A percentile compares a stretch with the other conserved stretches of the same genome.
Conservation (phyloP, 345 rosid genomes). For the Chamaenerion angustifolium region DNA sequence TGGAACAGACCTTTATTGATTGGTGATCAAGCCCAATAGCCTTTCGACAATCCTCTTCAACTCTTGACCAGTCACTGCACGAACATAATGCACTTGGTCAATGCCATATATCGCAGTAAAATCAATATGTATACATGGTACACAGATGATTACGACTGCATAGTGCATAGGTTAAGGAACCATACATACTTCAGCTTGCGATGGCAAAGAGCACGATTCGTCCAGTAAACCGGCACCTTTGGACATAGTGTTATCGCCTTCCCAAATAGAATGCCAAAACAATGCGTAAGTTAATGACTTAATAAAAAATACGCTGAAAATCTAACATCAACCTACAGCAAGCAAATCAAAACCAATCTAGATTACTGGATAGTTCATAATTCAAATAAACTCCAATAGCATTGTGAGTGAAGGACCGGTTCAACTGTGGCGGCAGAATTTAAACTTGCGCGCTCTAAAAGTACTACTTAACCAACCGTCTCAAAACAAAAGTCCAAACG, state of each 20-base stretch:
- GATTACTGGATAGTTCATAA: no score
- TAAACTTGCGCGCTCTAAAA: no score
- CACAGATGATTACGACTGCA: neutral
- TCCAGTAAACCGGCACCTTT: constrained; percentile 69
- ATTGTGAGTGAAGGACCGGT: no score
- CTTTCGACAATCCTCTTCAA: constrained; percentile 64
- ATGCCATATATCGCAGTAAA: neutral
- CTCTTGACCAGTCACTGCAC: constrained; percentile 67
- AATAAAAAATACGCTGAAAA: neutral
- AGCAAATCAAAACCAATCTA: no score
- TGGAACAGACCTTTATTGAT: constrained; percentile 16
- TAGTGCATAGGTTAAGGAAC: constrained; percentile 3
- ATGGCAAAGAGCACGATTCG: constrained; percentile 90
- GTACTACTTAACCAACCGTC: no score
- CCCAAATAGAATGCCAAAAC: neutral
- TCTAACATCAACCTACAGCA: neutral
- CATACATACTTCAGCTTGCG: constrained; percentile 67
- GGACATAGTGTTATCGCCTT: constrained; percentile 89
- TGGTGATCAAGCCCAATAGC: constrained; percentile 60
- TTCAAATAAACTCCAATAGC: neutral
- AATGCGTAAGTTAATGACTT: neutral
- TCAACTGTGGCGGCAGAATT: no score
- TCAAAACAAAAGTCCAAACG: no score
- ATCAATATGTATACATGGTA: neutral
- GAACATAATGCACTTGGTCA: neutral